Evolutionary conservation across 2,329 filamentous ascomycete species (phyloP), one percentile per base, ranked within the genome.

Genomic region (Elsinoe batatas): DNA sequence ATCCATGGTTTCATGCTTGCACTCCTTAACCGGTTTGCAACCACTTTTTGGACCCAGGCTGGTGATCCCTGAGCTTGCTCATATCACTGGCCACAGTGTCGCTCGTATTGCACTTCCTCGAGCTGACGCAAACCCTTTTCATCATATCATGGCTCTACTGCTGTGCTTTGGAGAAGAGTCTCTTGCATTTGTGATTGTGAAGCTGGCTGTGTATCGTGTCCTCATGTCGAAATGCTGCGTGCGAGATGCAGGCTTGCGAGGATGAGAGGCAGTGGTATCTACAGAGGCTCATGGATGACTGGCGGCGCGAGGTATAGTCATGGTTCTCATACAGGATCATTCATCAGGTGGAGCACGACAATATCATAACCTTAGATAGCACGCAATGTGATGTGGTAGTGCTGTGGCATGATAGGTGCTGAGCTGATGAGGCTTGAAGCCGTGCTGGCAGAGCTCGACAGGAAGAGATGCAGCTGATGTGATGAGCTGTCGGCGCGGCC

Each of bases 101-200:
- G 81, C 78, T 76, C 78, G 82, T 82, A 81, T 84, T 79, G 82
- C 84, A 87, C 84, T 87, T 79, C 74, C 77, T 80, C 82, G 76
- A 76, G 80, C 80, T 70, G 82, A 85, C 77, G 84, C 84, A 81
- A 87, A 77, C 33, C 47, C 58, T 60, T 61, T 66, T 67, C 65
- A 65, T 68, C 63, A 64, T 60, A 30, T 49, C 17, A 49, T 49
- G 44, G 44, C 44, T 49, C 17, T 15, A 49, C 26, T 11, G 44
- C 44, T 26, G 44, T 49, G 44, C n/a, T 17, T 35, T 49, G 44
- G 44, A 49, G 44, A 49, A 49, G 30, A 49, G 22, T 32, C 17
- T 32, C 32, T 1, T 46, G 42, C 42, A 3, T 42, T 42, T 15
- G 15, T 11, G 38, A 42, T 6, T 42, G 15, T 30, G 26, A 30